A percentile compares a stretch with the other conserved stretches of the same genome.
Evolutionary conservation across 495 filamentous ascomycete genomes (phyloP).

Genomic region (Penicillium verhagenii): DNA sequence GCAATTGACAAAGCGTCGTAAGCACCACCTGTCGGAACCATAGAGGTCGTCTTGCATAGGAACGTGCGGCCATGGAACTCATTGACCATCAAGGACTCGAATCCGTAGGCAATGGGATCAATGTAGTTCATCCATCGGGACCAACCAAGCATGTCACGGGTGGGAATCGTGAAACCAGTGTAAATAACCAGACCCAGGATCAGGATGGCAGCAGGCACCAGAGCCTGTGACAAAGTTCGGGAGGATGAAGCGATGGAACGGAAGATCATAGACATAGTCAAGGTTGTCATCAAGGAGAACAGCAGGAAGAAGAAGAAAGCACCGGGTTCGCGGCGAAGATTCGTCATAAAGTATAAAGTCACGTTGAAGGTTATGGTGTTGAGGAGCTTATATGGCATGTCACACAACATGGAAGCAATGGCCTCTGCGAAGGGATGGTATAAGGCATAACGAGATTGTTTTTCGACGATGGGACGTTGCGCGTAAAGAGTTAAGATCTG

Average conservation of each 20-base stretch:
- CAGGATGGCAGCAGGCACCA: conserved; percentile 51
- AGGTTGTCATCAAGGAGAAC: conserved; percentile 51
- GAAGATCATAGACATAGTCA: conserved; percentile 62
- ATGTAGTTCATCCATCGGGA: conserved; percentile 55
- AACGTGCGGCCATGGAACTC: conserved; percentile 60
- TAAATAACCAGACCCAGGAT: conserved; percentile 54
- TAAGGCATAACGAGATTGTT: conserved; percentile 65
- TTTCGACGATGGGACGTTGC: conserved; percentile 67
- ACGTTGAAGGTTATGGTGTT: conserved; percentile 55
- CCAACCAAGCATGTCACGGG: conserved; percentile 53
- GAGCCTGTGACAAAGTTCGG: conserved; percentile 51
- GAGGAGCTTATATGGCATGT: conserved; percentile 58
- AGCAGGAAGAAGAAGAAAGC: conserved; percentile 64
- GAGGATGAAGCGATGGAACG: conserved; percentile 51
- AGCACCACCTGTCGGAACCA: background rate
- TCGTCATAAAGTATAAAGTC: conserved; percentile 61
- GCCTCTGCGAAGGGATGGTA: conserved; percentile 67
- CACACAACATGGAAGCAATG: conserved; percentile 58
- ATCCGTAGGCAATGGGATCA: conserved; percentile 51
- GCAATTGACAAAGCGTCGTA: conserved; percentile 3
- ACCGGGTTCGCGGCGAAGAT: conserved; percentile 45
- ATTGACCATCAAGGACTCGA: conserved; percentile 51
- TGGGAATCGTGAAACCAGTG: conserved; percentile 53
- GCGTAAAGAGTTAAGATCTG: conserved; percentile 61
- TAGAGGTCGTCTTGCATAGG: conserved; percentile 40